Evolutionary conservation across 2,329 filamentous ascomycete species (phyloP), one percentile per base, ranked within the genome.

Genomic region (Ophiosphaerella korrae): DNA sequence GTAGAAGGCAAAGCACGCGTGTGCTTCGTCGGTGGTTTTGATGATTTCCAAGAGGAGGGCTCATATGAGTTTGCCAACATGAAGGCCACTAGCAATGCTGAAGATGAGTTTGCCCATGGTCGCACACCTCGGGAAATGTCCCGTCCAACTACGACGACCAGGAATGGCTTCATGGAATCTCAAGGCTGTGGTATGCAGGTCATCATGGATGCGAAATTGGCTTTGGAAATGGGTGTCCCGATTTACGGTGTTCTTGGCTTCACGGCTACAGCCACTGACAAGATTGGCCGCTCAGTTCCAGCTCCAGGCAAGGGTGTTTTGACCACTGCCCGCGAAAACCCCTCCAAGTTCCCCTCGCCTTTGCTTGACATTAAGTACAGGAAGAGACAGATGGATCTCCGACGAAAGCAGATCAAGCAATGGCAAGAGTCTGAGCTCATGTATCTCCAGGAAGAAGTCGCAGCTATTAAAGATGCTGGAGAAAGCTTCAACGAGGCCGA

Each of bases 21-120:
- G 69, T 97, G 93, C 83, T 88, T 99, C 61, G 95, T 99, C 52
- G 94, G 94, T 84, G 94, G 94, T 63, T 97, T 99, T 70, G 94
- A 99, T 79, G 95, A 99, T 78, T 97, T 99, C 81, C 92, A 95
- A 70, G 94, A 99, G 78, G 94, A 99, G 78, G 95, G 94, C 45
- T 99, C 94, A 1, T 99, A 97, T 71, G 94, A 99, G 77, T 99
- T 99, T 74, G 94, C 94, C 81, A 99, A 99, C 82, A 99, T 99
- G 94, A 96, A 96, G 79, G 94, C 94, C 52, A 99, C 94, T 48
- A 97, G 92, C 84, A 99, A 97, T 72, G 92, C 93, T 23, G 89
- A 97, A 55, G 92, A 97, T 63, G 95, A 99, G 75, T 90, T 99
- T 65, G 91, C 87, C 8, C 94, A 97, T 69, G 94, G 94, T 41